Base-by-base conservation (phyloP, 306 rosid genomes). In the Parietaria judaica region DNA sequence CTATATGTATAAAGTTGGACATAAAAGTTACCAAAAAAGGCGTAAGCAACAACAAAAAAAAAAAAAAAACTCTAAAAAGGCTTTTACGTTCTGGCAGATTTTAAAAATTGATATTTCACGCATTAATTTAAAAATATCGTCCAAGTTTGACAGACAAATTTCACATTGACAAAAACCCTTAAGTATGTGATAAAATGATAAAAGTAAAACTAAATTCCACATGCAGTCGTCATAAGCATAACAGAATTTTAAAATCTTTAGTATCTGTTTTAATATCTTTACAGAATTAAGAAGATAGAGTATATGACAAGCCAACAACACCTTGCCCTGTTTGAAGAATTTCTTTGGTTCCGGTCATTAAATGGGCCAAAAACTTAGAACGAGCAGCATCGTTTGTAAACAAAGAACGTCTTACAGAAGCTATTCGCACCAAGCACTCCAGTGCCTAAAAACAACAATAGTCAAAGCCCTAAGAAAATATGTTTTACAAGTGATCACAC, bases 351-450 rank as follows among this genome's bases (percentile, higher is more conserved):
- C 99, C 99, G 44, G 99, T 88, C 96, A 92, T 86, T 71, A 92
- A 83, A 82, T 92, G 95, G 63, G 94, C 96, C 96, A 92, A 83
- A 81, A 88, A 92, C 78, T 88, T 84, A 31, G 99, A 92, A 69
- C 99, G 99, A 49, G 94, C 83, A 65, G 96, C 95, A 75, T 92
- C 99, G 74, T 81, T 92, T 66, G 96, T 80, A 84, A 92, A 92
- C 84, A 92, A 78, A 68, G 99, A 92, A 69, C 99, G 99, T 72
- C 99, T 86, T 68, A 92, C 90, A 78, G 99, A 92, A 66, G 99
- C 95, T 51, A 92, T 84, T 70, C 96, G 96, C 83, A 88, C 96
- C 94, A 92, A 86, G 96, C 96, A 92, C 86, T 88, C 99, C 82
- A 92, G 77, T 79, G 99, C 96, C 99, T 92, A 76, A 65, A 85